Base-by-base conservation (phyloP, 371 early-diverging fungal genomes). In the Mortierella sp. region DNA sequence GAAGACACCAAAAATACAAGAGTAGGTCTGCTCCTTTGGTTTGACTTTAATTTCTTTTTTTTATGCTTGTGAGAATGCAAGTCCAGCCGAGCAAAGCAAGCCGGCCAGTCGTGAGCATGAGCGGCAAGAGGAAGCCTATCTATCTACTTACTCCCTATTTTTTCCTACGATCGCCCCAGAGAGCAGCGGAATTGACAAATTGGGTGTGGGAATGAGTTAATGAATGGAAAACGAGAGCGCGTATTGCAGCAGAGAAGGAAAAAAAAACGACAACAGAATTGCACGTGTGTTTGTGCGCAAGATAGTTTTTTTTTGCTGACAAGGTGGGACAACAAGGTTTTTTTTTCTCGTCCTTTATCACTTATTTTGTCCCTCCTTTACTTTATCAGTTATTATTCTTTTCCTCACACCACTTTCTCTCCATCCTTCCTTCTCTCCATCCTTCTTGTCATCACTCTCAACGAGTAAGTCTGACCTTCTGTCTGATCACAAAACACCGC, bases 141-240 rank as follows among this genome's bases (percentile, higher is more conserved):
- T 60, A 32, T 44, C 21, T 49, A 0, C 12, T 6, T 51, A 21
- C 12, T 7, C 70, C 24, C 41, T 41, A 4, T 7, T 41, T 7
- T 41, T 51, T 16, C 5, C 51, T 51, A 51, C 51, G 58, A 56
- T 56, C 27, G 58, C 27, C 58, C 58, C 5, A 18, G 58, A 10
- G 27, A 56, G 32, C 51, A 63, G 63, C 35, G 63, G 35, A 51
- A 51, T 63, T 63, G 63, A 63, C 35, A 63, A 32, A 63, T 63
- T 18, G 18, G 63, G 63, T 16, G 18, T 35, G 18, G 14, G 60
- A 60, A 27, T 60, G 27, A 24, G n/a, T 6, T n/a, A 6, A 21
- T 10, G n/a, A 55, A 55, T 21, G 5, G 6, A 55, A 24, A n/a
- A n/a, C n/a, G 60, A 60, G 65, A 63, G 65, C 65, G 65, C 35